Evolutionary conservation across 805 yeast genomes (phyloP), one percentile per base, ranked within the genome.

Genomic region (Kodamaea jinghongensis): DNA sequence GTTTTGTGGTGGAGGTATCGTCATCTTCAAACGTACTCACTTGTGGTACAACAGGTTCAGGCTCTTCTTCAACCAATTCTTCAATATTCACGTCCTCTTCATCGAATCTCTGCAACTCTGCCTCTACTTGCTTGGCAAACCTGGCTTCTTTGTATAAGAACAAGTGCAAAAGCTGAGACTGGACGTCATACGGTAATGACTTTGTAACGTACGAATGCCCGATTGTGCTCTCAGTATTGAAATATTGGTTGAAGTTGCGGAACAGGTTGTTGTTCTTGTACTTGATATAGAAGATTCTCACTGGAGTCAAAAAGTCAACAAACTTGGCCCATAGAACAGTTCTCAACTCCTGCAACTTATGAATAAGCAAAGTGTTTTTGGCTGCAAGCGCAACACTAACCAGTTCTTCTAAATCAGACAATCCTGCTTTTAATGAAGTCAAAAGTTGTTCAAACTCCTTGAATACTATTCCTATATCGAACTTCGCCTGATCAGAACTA

Each of bases 61-160:
- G n/a, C n/a, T 34, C 33, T 15, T 38, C 40, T 15, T 46, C 43
- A 7, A 43, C 38, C 30, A 45, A 38, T 14, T 61, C 67, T 6
- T 55, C 65, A 28, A 55, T 61, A 38, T 69, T 64, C 12, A 72
- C 77, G 45, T 63, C 80, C 51, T 81, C 86, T 14, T 68, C 64
- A 25, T 70, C 80, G 15, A 61, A 64, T 48, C 83, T 66, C 31
- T 77, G 82, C 38, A 80, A 53, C 9, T 69, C 63, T 2, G 65
- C 51, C 0, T 56, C 51, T n/a, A 60, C 33, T 1, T 56, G 27
- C 31, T 54, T 60, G 0, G 79, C 78, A 9, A 67, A 48, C 15
- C 63, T 61, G 5, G 72, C 63, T 48, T 81, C 88, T 42, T 72
- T 67, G 15, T 66, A 52, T 43, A 79, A 61, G 45, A 73, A 81